Conservation (phyloP, 2,329 filamentous ascomycete genomes). For the Anthostomella pinea region DNA sequence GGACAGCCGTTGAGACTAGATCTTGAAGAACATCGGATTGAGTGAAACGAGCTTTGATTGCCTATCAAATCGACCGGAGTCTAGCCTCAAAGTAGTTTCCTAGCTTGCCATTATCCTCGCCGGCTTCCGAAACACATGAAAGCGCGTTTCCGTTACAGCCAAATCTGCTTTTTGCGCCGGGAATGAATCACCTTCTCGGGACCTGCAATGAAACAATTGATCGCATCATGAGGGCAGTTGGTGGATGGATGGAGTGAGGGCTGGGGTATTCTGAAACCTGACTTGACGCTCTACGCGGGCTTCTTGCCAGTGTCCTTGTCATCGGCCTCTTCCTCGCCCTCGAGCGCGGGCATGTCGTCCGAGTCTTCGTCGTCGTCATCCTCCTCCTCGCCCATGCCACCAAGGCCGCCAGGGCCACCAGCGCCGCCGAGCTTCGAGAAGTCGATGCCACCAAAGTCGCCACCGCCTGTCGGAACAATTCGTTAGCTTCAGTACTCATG, state of each 20-base stretch:
- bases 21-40: too few species aligned
- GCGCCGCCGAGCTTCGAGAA: slow-evolving; percentile 84
- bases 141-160: slow-evolving; percentile 15
- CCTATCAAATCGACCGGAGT: slow-evolving; percentile 17
- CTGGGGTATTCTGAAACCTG: slow-evolving; percentile 6
- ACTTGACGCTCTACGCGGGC: slow-evolving; percentile 13
- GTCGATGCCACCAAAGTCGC: slow-evolving; percentile 83
- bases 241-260: too few species aligned
- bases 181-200: slow-evolving; percentile 14
- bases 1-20: too few species aligned
- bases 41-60: slow-evolving; percentile 11
- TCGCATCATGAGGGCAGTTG: slow-evolving; percentile 11
- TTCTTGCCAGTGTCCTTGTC: slow-evolving; percentile 32
- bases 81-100: slow-evolving; percentile 49
- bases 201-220: slow-evolving; percentile 19
- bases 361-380: slow-evolving; percentile 62
- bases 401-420: slow-evolving; percentile 39
- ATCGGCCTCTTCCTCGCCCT: slow-evolving; percentile 54
- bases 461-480: slow-evolving; percentile 38
- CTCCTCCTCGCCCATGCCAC: slow-evolving; percentile 41
- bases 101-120: slow-evolving; percentile 18
- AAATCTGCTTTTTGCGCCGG: slow-evolving; percentile 15
- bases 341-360: slow-evolving; percentile 82
- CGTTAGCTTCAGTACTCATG: slow-evolving; percentile 17
- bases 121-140: slow-evolving; percentile 22